Percentiles rank a stretch among this genome's conserved stretches.
Evolutionary conservation across 2,329 filamentous ascomycete species (phyloP).

Genomic region (Monilinia polystroma): DNA sequence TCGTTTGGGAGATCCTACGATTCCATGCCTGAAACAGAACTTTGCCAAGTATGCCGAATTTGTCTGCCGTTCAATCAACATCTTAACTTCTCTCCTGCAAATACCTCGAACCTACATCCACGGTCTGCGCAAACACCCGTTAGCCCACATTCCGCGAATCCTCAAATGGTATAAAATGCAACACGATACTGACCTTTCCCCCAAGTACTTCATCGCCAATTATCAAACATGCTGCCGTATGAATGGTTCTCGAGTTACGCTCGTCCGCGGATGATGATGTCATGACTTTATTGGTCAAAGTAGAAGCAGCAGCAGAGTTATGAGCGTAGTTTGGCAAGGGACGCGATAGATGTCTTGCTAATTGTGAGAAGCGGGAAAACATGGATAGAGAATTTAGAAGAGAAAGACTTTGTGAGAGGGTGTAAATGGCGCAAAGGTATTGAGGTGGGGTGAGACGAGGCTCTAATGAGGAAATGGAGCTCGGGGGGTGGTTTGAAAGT

Average conservation of each 20-base stretch:
- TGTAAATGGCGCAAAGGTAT: too few species aligned
- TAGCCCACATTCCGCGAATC: constrained; percentile 37
- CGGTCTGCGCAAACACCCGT: constrained; percentile 36
- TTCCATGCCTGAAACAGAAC: constrained; percentile 62
- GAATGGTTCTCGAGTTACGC: constrained; percentile 66
- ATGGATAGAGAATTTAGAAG: constrained; percentile 47
- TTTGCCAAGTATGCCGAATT: constrained; percentile 65
- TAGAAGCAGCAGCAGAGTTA: constrained; percentile 35
- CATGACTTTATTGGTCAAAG: constrained; percentile 43
- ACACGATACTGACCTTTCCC: constrained; percentile 67
- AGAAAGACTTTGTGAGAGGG: not conserved
- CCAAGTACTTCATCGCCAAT: constrained; percentile 97
- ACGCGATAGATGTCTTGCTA: constrained; percentile 69
- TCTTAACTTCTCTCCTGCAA: not conserved
- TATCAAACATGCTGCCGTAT: constrained; percentile 87
- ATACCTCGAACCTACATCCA: constrained; percentile 39
- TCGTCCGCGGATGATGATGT: constrained; percentile 53
- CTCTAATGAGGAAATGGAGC: too few species aligned
- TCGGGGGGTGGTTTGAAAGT: too few species aligned
- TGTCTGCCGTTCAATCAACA: constrained; percentile 47
- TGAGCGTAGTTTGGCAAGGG: constrained; percentile 59
- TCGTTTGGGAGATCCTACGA: constrained; percentile 56
- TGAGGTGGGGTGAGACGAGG: not conserved
- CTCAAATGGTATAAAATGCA: constrained; percentile 33
- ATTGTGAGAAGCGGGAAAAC: constrained; percentile 73